Evolutionary conservation across 345 rosid genomes (phyloP).

Genomic region (Gossypium raimondii): DNA sequence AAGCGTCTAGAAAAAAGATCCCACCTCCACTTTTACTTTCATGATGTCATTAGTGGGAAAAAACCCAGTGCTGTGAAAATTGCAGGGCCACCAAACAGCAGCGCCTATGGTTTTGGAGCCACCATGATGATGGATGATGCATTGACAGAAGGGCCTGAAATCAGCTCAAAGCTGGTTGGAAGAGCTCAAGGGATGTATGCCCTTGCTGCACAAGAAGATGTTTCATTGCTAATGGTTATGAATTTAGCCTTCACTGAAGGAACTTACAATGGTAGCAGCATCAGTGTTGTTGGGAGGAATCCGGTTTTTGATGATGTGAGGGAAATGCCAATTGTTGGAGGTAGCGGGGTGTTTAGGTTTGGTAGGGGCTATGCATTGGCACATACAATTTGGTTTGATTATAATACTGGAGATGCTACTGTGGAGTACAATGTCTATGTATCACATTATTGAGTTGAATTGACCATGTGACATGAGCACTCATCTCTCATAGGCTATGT

Average conservation of each 20-base stretch:
- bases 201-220: slow-evolving; percentile 25
- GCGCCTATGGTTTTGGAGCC: slow-evolving; percentile 17
- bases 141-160: slow-evolving; percentile 32
- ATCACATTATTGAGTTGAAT: slow-evolving; percentile 20
- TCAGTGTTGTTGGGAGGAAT: slow-evolving; percentile 34
- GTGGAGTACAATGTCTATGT: slow-evolving; percentile 39
- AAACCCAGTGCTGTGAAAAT: slow-evolving; percentile 21
- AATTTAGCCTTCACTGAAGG: slow-evolving; percentile 37
- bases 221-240: slow-evolving; percentile 29
- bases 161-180: slow-evolving; percentile 35
- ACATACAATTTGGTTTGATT: slow-evolving; percentile 23
- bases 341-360: slow-evolving; percentile 38
- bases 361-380: slow-evolving; percentile 40
- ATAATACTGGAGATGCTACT: slow-evolving; percentile 31
- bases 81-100: slow-evolving; percentile 20
- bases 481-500: not conserved
- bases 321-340: slow-evolving; percentile 46
- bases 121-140: slow-evolving; percentile 26
- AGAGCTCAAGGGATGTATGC: slow-evolving; percentile 33
- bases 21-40: slow-evolving; percentile 33
- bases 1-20: slow-evolving; percentile 21
- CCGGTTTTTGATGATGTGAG: slow-evolving; percentile 23
- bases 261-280: slow-evolving; percentile 36
- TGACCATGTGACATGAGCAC: not conserved
- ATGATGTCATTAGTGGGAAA: slow-evolving; percentile 26